Base-by-base conservation (phyloP, 441 rosid species). In the Bruguiera hainesii region DNA sequence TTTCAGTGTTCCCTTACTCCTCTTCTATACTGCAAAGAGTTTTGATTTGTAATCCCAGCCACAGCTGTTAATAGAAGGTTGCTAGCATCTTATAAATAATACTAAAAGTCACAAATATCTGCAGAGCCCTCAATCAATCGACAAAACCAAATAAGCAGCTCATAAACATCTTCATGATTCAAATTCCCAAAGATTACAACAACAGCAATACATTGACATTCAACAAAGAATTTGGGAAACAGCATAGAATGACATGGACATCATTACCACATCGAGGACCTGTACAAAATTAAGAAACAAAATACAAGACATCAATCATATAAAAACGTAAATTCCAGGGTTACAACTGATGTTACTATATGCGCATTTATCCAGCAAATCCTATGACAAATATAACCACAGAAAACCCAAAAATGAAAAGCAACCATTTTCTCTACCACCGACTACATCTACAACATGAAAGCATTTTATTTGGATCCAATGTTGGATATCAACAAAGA, bases 121-220 rank as follows among this genome's bases (percentile, higher is more conserved):
- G 55, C 70, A 64, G 56, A 72, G 58, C 61, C 33, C 68, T 63
- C 69, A 62, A 79, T 88, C 90, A 90, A 66, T 90, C 93, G 56
- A 90, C 96, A 81, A 93, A 93, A 56, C 97, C 97, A 76, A 82
- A 85, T 60, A 78, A 84, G 60, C 89, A 85, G 61, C 74, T 83
- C 84, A 85, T 75, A 28, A 82, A 78, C 63, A 86, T 86, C 83
- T 85, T 80, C 90, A 80, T 88, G 81, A 73, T 79, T 76, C 80
- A 85, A 56, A 68, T 30, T 68, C 82, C 73, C 60, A 72, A 61
- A 69, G 69, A 71, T 60, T 64, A 73, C 79, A 69, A 79, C 75
- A 72, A 61, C 78, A 74, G 73, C 52, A 64, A 76, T 67, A 58
- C 79, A 71, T 51, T 57, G 66, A 52, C 58, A 50, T 64, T 77